A percentile compares a stretch with the other conserved stretches of the same genome.
phyloP scores from a whole-genome alignment of 768 basidiomycete genomes.

The Podaxis carcinomalis region DNA sequence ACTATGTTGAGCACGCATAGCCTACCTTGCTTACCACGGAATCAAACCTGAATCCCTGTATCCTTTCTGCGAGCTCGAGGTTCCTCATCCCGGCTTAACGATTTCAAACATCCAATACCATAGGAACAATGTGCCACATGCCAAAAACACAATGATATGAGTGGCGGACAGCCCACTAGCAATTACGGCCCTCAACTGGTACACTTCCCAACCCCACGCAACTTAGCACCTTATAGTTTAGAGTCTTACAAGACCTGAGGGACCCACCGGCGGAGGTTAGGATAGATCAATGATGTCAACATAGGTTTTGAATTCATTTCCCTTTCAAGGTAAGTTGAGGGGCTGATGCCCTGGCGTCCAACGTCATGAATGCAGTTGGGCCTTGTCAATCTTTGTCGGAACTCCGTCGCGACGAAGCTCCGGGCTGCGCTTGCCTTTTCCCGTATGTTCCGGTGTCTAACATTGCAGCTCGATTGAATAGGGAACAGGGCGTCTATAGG shows the following conservation, averaged over 20 bases:
- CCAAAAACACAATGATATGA: neutral
- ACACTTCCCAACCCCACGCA: neutral
- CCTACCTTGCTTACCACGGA: no score
- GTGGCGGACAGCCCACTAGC: neutral
- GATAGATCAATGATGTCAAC: neutral
- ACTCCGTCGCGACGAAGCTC: neutral
- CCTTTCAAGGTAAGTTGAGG: neutral
- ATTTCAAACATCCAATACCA: no score
- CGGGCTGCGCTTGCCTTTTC: neutral
- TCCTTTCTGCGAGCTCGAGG: no score
- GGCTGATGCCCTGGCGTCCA: neutral
- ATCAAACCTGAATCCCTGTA: no score
- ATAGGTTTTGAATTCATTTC: neutral
- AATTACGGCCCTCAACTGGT: neutral
- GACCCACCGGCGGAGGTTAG: conserved; percentile 4
- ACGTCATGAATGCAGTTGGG: neutral
- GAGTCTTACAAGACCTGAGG: neutral
- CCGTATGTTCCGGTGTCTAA: neutral
- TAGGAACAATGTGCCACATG: no score
- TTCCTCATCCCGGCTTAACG: no score
- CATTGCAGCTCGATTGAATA: neutral
- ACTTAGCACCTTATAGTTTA: neutral
- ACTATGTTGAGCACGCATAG: no score
- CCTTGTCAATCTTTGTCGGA: neutral
- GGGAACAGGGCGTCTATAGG: neutral